These are phyloP conservation scores for Pseudogymnoascus sp. DNA, from an alignment of 2,329 filamentous ascomycete genomes.

Conservation along the genomic window DNA sequence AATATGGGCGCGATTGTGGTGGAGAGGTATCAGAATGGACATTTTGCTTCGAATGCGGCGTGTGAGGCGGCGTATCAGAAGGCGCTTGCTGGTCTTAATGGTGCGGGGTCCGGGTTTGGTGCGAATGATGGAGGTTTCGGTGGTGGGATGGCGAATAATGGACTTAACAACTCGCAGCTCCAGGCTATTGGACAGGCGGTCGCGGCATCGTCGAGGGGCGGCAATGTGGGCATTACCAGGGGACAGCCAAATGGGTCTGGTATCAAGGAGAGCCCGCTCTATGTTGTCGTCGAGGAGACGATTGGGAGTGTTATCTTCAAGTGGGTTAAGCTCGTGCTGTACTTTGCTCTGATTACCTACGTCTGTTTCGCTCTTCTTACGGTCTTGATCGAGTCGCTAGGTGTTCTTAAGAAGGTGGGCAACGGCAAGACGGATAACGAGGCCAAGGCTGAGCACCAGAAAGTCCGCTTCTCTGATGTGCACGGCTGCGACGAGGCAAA, in stretches of 20 bases:
- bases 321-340: slow-evolving; percentile 80
- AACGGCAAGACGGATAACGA: slow-evolving; percentile 62
- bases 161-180: slow-evolving; percentile 52
- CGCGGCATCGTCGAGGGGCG: slow-evolving; percentile 60
- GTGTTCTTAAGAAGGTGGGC: slow-evolving; percentile 69
- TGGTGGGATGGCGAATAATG: slow-evolving; percentile 24
- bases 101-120: slow-evolving; percentile 26
- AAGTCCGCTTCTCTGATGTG: slow-evolving; percentile 82
- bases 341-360: slow-evolving; percentile 72
- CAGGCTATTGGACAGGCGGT: slow-evolving; percentile 78
- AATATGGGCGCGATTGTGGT: slow-evolving; percentile 91
- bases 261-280: slow-evolving; percentile 75
- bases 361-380: slow-evolving; percentile 71
- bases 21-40: slow-evolving; percentile 78
- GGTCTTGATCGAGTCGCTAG: slow-evolving; percentile 73
- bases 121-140: slow-evolving; percentile 15
- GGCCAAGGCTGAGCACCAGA: slow-evolving; percentile 88
- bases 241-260: slow-evolving; percentile 41
- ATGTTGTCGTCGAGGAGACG: slow-evolving; percentile 92
- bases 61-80: slow-evolving; percentile 73
- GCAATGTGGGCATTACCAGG: slow-evolving; percentile 47
- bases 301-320: slow-evolving; percentile 72
- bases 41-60: slow-evolving; percentile 71
- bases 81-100: slow-evolving; percentile 58
- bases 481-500: slow-evolving; percentile 98